These are phyloP conservation scores for Mycena chlorophos DNA, from an alignment of 768 basidiomycete species.

Conservation along the genomic window DNA sequence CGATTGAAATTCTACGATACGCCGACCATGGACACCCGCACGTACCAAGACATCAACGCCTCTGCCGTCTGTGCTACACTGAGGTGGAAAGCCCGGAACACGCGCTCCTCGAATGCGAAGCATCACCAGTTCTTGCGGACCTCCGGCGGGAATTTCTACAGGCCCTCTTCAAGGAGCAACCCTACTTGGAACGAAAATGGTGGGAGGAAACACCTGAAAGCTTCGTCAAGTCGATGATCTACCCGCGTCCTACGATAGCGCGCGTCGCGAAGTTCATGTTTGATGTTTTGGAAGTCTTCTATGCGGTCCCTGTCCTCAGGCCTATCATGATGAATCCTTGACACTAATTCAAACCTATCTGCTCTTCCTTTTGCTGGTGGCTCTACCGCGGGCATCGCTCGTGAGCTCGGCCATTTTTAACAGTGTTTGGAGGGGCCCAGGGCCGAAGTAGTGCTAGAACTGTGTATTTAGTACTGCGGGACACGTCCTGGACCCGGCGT, in stretches of 20 bases:
- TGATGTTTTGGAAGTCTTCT: not conserved
- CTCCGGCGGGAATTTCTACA: not conserved
- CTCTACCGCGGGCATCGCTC: not conserved
- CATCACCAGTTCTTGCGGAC: not conserved
- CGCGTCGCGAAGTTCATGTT: not conserved
- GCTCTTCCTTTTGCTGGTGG: not conserved
- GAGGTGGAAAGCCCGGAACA: slow-evolving; percentile 1
- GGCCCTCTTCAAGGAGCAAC: not conserved
- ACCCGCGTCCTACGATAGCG: not conserved
- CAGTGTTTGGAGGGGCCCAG: not conserved
- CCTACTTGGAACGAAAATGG: not conserved
- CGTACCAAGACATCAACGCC: not conserved
- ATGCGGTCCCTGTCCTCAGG: not conserved
- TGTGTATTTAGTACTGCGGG: not conserved
- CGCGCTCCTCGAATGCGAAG: not conserved
- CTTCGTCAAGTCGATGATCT: not conserved
- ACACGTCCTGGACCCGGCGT: not conserved
- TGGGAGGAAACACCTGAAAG: not conserved
- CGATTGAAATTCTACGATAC: not conserved
- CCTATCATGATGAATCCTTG: not conserved
- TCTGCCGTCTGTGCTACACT: not conserved
- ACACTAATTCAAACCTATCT: not conserved
- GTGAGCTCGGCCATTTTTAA: not conserved
- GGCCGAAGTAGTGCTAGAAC: not conserved
- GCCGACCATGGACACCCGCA: not conserved